Percentiles rank a stretch among this genome's conserved stretches.
These are phyloP conservation scores for Boletus rubescentipes DNA, from an alignment of 768 basidiomycete genomes.

Conservation along the genomic window DNA sequence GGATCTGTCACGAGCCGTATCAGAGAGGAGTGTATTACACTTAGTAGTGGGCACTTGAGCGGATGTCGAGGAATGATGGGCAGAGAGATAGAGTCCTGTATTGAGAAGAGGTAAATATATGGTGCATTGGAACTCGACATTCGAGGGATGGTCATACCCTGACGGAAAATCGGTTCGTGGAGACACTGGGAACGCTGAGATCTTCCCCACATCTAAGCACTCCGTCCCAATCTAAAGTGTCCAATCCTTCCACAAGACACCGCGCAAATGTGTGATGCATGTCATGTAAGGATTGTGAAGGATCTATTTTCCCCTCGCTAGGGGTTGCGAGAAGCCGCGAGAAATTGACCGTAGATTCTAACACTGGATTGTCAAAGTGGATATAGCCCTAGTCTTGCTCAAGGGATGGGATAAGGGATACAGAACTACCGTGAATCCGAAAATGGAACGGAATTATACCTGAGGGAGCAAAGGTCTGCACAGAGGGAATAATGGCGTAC, in stretches of 20 bases:
- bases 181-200: conserved; percentile 46
- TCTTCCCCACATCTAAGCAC: conserved; percentile 41
- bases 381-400: conserved; percentile 33
- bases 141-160: conserved; percentile 39
- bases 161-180: conserved; percentile 43
- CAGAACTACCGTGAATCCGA: conserved; percentile 50
- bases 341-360: conserved; percentile 27
- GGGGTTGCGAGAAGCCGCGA: conserved; percentile 26
- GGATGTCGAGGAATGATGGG: conserved; percentile 43
- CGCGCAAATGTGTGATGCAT: conserved; percentile 3
- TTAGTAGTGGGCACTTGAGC: conserved; percentile 36
- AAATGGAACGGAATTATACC: conserved; percentile 66
- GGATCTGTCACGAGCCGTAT: conserved; percentile 62
- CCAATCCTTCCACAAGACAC: conserved; percentile 28
- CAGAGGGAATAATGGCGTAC: conserved; percentile 46
- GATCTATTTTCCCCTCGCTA: conserved; percentile 50
- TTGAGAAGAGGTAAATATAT: neutral
- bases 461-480: conserved; percentile 50
- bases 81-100: conserved; percentile 58
- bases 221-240: conserved; percentile 63
- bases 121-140: neutral
- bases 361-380: conserved; percentile 52
- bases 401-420: conserved; percentile 49
- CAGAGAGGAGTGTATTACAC: conserved; percentile 46
- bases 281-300: conserved; percentile 40